Base-by-base conservation (phyloP, 2,329 filamentous ascomycete species). In the Decorospora gaudefroyi region DNA sequence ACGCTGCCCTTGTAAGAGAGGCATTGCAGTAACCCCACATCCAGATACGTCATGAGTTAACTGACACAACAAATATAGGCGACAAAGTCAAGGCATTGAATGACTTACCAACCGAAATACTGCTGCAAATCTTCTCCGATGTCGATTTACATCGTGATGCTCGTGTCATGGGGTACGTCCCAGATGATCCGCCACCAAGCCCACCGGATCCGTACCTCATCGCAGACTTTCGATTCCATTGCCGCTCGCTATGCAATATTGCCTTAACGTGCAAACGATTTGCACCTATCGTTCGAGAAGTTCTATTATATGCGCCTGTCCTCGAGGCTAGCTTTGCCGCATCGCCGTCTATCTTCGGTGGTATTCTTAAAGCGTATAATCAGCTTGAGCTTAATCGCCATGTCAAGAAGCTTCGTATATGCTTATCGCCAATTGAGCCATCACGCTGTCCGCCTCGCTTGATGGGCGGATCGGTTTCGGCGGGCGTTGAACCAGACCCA, bases 211-310 rank as follows among this genome's bases (percentile, higher is more conserved):
- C 36, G 1, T 38, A 35, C 17, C 37, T 57, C 9, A 31, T 54
- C 13, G 11, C 17, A 11, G 48, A 52, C 23, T 52, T 48, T 22
- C 30, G 41, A 6, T 7, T 21, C 11, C 15, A 23, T 17, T 49
- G 33, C 16, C 19, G 26, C 15, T 26, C 42, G 17, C 37, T 52
- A 2, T 29, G 18, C n/a, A 42, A 32, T 31, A 35, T 57, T 17
- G 43, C 53, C n/a, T 44, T 54, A n/a, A 48, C 51, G 8, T 54
- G 37, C 23, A 45, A 40, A 16, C 22, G 45, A 19, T 54, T 57
- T 15, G 28, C 39, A 4, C 18, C 35, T 12, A 9, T 57, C n/a
- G 29, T 42, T 25, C 42, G 32, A 26, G 49, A 54, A 25, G 26
- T 34, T 4, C 26, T 46, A 4, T 18, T 52, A 4, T 28, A 31